Evolutionary conservation across 306 rosid genomes (phyloP).

Genomic region (Vigna angularis): DNA sequence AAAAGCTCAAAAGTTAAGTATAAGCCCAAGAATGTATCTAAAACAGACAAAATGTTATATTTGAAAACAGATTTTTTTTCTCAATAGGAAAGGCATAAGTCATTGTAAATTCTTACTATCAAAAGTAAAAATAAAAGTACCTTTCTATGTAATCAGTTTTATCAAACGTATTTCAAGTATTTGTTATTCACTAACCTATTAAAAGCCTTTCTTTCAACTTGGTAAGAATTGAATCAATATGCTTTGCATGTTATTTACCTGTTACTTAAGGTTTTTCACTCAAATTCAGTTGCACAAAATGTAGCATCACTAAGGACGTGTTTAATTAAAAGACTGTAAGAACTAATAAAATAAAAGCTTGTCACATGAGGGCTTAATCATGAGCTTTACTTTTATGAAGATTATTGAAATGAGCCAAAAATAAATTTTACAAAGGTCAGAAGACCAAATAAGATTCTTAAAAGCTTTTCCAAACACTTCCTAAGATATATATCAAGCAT

Average conservation of each 20-base stretch:
- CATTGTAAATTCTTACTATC: slow-evolving; percentile 5
- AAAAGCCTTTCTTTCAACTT: slow-evolving; percentile 8
- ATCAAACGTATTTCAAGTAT: slow-evolving; percentile 22
- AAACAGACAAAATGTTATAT: slow-evolving; percentile 16
- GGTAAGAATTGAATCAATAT: slow-evolving; percentile 34
- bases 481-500: no score
- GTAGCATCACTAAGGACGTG: neutral
- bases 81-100: slow-evolving; percentile 13
- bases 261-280: slow-evolving; percentile 6
- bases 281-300: slow-evolving; percentile 22
- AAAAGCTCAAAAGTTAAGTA: slow-evolving; percentile 19
- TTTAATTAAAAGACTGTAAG: neutral
- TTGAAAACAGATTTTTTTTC: neutral
- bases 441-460: neutral
- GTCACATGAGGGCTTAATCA: neutral
- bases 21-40: slow-evolving; percentile 20
- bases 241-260: slow-evolving; percentile 25
- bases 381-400: neutral
- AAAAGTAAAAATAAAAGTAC: slow-evolving; percentile 19
- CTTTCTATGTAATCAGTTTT: neutral
- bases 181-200: slow-evolving; percentile 17
- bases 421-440: neutral
- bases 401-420: neutral
- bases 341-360: neutral
- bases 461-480: no score